Base-by-base conservation (phyloP, 257 asterid species). In the Lavandula angustifolia region DNA sequence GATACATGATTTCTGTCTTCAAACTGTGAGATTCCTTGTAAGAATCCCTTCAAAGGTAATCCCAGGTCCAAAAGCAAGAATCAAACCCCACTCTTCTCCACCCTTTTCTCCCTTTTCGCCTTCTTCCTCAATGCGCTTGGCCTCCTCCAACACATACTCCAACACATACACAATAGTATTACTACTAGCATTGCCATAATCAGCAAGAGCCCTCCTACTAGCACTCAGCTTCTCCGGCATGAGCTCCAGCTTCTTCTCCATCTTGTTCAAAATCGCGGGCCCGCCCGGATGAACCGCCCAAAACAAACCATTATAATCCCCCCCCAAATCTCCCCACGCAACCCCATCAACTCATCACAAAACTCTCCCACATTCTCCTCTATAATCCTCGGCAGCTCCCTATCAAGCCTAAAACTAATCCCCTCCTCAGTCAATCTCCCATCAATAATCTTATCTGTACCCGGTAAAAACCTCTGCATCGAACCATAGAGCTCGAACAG, bases 201-300 rank as follows among this genome's bases (percentile, higher is more conserved):
- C 97, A 35, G 95, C 85, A 62, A 90, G 62, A 4, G 98, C 99
- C 43, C 88, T 70, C 48, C 98, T 64, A 33, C 99, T 94, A 0
- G 99, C 87, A 4, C 44, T 76, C 76, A 94, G 56, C 18, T 94
- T 94, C 6, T 82, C 85, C 0, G 97, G 97, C 67, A 54, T 47
- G 51, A 94, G 81, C 66, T 81, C 87, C 52, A 90, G 41, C 73
- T 64, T 87, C 60, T 90, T 87, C 69, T 94, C 99, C 66, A 94
- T 57, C 79, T 86, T 73, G 71, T 90, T 87, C 43, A 90, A 53
- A 55, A 94, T 90, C 1, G 96, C 97, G 9, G 98, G 99, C 1
- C 98, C 99, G 1, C 99, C 98, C 0, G 98, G 99, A 59, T 94
- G 99, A 37, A 90, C 98, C 4, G 99, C 99, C 99, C 99, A 94